Evolutionary conservation across 352 stramenopile genomes (phyloP).

Genomic region (Phytopythium mirpurense): DNA sequence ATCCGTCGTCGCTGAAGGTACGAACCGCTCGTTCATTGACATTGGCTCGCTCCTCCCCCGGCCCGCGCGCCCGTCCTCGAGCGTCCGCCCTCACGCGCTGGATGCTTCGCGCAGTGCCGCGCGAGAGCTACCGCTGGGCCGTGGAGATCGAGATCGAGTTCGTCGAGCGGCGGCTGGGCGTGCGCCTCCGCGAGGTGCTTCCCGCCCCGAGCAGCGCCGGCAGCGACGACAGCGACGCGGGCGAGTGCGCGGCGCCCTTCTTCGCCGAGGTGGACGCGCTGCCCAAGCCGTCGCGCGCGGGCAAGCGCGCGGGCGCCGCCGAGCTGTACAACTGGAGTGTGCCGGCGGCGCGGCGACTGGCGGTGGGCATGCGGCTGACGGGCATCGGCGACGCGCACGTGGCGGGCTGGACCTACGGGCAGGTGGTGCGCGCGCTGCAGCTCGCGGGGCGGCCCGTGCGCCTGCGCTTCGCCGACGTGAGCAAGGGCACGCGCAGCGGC

Average conservation of each 20-base stretch:
- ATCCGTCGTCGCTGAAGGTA: not conserved
- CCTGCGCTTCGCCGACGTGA: conserved; percentile 46
- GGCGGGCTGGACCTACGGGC: conserved; percentile 47
- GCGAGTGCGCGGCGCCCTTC: conserved; percentile 23
- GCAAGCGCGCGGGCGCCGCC: conserved; percentile 43
- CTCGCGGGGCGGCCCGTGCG: conserved; percentile 37
- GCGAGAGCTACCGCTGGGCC: conserved; percentile 33
- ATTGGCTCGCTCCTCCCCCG: too few species aligned
- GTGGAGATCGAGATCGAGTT: conserved; percentile 65
- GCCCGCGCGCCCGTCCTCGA: too few species aligned
- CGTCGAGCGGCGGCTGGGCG: conserved; percentile 41
- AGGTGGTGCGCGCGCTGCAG: conserved; percentile 55
- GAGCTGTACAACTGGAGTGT: conserved; percentile 77
- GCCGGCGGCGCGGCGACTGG: conserved; percentile 36
- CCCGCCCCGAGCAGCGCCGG: too few species aligned
- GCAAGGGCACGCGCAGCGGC: conserved; percentile 32
- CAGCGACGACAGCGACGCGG: too few species aligned
- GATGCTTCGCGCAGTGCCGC: not conserved
- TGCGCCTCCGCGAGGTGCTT: conserved; percentile 58
- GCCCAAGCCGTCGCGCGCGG: conserved; percentile 28
- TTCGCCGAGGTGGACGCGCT: conserved; percentile 62
- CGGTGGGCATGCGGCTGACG: conserved; percentile 60
- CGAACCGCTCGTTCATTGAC: too few species aligned
- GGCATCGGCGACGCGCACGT: conserved; percentile 37
- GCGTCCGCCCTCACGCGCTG: too few species aligned